Conservation (phyloP, 2,329 filamentous ascomycete genomes). For the Cladosporium austrohemisphaericum region DNA sequence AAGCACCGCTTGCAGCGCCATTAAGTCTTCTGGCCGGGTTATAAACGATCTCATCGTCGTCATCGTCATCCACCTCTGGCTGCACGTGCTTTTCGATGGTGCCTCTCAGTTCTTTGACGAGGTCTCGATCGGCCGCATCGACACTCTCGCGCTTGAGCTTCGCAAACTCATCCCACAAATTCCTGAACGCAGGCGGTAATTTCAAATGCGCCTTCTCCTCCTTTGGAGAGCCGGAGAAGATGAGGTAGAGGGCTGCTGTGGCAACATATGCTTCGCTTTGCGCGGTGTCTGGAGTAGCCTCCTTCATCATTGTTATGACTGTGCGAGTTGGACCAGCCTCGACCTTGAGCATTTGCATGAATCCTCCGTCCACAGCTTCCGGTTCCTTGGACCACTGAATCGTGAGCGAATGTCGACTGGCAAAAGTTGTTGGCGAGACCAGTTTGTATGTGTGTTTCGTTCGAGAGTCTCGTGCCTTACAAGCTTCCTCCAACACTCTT, state of each 20-base stretch:
- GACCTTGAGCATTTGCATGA: conserved; percentile 36
- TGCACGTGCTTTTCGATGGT: conserved; percentile 55
- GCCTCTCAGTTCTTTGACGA: conserved; percentile 64
- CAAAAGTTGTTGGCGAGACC: conserved; percentile 70
- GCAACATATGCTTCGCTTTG: conserved; percentile 88
- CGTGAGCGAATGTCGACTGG: conserved; percentile 69
- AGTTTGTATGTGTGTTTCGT: conserved; percentile 65
- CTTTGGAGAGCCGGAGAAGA: conserved; percentile 72
- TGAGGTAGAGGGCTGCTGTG: conserved; percentile 74
- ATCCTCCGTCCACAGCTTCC: conserved; percentile 42
- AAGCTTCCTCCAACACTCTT: conserved; percentile 79
- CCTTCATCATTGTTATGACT: conserved; percentile 67
- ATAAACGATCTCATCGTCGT: conserved; percentile 59
- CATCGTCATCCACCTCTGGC: conserved; percentile 55
- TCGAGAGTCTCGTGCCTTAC: conserved; percentile 71
- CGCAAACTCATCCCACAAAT: conserved; percentile 77
- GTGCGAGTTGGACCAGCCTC: conserved; percentile 47
- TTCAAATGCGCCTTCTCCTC: conserved; percentile 82
- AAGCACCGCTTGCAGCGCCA: conserved; percentile 28
- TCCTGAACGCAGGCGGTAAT: conserved; percentile 75
- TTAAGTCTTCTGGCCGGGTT: conserved; percentile 56
- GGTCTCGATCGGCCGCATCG: conserved; percentile 66
- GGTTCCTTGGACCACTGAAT: conserved; percentile 78
- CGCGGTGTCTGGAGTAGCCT: conserved; percentile 69
- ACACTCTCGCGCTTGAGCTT: conserved; percentile 65